These are phyloP conservation scores for Chytriomyces confervae DNA, from an alignment of 192 early-diverging fungal species.

Conservation along the genomic window DNA sequence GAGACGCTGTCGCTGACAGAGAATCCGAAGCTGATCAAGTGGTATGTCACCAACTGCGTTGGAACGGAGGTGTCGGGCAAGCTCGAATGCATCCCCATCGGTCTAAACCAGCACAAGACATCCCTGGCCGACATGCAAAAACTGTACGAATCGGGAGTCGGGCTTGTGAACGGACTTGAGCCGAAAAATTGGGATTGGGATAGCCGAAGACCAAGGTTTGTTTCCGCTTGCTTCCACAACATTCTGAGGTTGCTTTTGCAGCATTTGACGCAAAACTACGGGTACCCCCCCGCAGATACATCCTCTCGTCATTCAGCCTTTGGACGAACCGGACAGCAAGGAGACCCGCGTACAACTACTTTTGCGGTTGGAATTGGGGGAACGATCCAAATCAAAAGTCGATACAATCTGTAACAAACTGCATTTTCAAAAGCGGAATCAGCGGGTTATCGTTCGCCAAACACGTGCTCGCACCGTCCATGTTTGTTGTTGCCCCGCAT, in stretches of 20 bases:
- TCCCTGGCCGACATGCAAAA: not conserved
- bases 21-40: not conserved
- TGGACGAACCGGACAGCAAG: constrained; percentile 6
- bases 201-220: not conserved
- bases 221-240: not conserved
- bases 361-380: constrained; percentile 14
- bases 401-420: not conserved
- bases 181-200: not conserved
- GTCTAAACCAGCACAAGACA: constrained; percentile 19
- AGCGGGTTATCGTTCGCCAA: not conserved
- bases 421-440: not conserved
- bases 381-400: not conserved
- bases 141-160: constrained; percentile 6
- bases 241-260: too few species aligned
- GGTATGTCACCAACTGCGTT: not conserved
- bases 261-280: not conserved
- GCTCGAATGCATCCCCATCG: constrained; percentile 24
- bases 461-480: constrained; percentile 15
- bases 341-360: constrained; percentile 7
- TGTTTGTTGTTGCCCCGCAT: constrained; percentile 32
- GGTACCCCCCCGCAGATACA: not conserved
- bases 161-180: constrained; percentile 1
- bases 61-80: not conserved
- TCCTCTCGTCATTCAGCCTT: constrained; percentile 9
- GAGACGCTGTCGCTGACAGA: not conserved